A percentile compares a stretch with the other conserved stretches of the same genome.
phyloP scores from a whole-genome alignment of 1,284 basidiomycete species.

The Sporisorium exsertum region DNA sequence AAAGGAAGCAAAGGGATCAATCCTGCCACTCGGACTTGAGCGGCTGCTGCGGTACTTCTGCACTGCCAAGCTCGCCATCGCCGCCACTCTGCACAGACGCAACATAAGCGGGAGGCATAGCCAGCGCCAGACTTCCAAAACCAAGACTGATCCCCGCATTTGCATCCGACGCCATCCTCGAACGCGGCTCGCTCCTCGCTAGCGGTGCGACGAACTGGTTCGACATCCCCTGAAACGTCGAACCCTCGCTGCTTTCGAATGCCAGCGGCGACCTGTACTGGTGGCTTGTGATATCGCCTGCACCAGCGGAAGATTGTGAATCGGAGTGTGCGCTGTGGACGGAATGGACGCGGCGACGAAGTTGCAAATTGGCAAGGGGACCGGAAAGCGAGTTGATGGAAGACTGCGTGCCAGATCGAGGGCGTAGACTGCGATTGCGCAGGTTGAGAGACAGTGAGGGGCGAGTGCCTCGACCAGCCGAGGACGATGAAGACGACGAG shows the following conservation, averaged over 20 bases:
- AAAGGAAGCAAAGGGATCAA: neutral
- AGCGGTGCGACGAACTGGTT: constrained; percentile 17
- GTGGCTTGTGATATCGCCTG: neutral
- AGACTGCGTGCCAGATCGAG: constrained; percentile 9
- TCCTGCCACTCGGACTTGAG: neutral
- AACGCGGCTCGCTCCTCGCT: constrained; percentile 7
- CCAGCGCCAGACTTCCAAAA: constrained; percentile 11
- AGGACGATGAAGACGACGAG: neutral
- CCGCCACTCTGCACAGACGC: neutral
- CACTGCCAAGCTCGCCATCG: neutral
- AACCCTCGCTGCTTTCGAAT: neutral
- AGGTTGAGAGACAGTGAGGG: constrained; percentile 3
- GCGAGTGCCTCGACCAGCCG: neutral
- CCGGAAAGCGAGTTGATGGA: constrained; percentile 6
- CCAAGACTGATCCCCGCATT: constrained; percentile 7
- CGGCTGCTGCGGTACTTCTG: neutral
- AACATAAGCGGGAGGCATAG: constrained; percentile 4
- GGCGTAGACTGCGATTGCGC: neutral
- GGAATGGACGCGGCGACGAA: constrained; percentile 26
- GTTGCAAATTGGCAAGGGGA: constrained; percentile 21
- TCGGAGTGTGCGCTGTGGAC: constrained; percentile 27
- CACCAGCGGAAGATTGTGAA: constrained; percentile 7
- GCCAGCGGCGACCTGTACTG: neutral
- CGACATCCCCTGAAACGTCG: constrained; percentile 6
- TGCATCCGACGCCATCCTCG: constrained; percentile 11